Conservation (phyloP, 768 basidiomycete species). For the Filobasidium floriforme region DNA sequence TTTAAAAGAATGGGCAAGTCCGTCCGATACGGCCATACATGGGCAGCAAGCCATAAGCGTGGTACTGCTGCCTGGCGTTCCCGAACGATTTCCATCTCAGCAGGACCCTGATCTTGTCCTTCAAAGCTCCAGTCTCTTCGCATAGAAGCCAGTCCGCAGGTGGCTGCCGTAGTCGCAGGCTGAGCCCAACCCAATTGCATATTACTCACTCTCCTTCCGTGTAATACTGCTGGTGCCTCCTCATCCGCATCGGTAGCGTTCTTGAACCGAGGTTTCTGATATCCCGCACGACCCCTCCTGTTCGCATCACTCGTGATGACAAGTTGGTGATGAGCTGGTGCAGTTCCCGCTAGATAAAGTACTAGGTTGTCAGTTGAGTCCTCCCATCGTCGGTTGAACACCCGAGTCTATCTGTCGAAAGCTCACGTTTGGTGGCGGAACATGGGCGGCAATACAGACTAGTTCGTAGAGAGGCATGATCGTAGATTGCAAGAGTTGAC, state of each 20-base stretch:
- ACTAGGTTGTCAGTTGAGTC: neutral
- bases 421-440: slow-evolving; percentile 38
- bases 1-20: too few relatives aligned
- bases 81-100: too few relatives aligned
- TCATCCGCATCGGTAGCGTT: slow-evolving; percentile 38
- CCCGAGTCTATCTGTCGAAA: neutral
- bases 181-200: neutral
- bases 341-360: slow-evolving; percentile 32
- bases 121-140: too few relatives aligned
- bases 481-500: neutral
- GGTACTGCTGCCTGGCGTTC: too few relatives aligned
- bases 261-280: slow-evolving; percentile 38
- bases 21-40: too few relatives aligned
- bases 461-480: slow-evolving; percentile 44
- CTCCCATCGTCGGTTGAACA: too few relatives aligned
- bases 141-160: too few relatives aligned
- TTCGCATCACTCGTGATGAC: slow-evolving; percentile 31
- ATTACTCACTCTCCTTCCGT: slow-evolving; percentile 41
- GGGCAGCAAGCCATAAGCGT: too few relatives aligned
- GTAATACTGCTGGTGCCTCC: slow-evolving; percentile 42
- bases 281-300: slow-evolving; percentile 41
- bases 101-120: too few relatives aligned
- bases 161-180: neutral
- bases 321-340: slow-evolving; percentile 36
- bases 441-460: slow-evolving; percentile 43